These are phyloP conservation scores for Phialophora chinensis DNA, from an alignment of 2,329 filamentous ascomycete genomes.

Conservation along the genomic window DNA sequence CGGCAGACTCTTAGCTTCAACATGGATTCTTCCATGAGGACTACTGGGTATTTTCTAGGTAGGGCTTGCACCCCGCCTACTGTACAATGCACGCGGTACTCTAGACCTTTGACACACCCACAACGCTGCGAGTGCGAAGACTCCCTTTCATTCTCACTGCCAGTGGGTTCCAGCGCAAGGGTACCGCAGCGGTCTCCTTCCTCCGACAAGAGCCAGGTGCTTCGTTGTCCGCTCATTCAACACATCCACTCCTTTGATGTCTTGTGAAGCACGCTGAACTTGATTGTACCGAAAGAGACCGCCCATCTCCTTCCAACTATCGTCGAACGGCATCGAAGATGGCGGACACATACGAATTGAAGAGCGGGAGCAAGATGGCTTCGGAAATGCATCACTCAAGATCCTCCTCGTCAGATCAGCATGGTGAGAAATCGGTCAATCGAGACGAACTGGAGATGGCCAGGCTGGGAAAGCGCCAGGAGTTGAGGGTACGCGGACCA, in stretches of 20 bases:
- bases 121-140: background rate
- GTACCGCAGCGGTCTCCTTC: background rate
- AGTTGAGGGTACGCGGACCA: slow-evolving; percentile 22
- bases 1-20: background rate
- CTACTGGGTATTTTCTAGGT: background rate
- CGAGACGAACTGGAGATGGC: slow-evolving; percentile 31
- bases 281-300: background rate
- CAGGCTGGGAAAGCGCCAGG: slow-evolving; percentile 30
- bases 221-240: background rate
- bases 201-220: background rate
- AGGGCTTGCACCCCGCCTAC: background rate
- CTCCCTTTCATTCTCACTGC: background rate
- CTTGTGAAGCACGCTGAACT: background rate
- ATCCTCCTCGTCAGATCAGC: slow-evolving; percentile 16
- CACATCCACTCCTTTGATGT: background rate
- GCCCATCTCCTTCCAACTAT: background rate
- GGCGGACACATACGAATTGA: slow-evolving; percentile 22
- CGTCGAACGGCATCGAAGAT: slow-evolving; percentile 8
- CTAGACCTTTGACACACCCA: background rate
- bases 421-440: slow-evolving; percentile 28
- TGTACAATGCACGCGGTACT: background rate
- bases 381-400: slow-evolving; percentile 27
- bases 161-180: background rate
- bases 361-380: slow-evolving; percentile 23
- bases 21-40: background rate